phyloP scores from a whole-genome alignment of 1,284 basidiomycete species.

The Fomitopsis pinicola region DNA sequence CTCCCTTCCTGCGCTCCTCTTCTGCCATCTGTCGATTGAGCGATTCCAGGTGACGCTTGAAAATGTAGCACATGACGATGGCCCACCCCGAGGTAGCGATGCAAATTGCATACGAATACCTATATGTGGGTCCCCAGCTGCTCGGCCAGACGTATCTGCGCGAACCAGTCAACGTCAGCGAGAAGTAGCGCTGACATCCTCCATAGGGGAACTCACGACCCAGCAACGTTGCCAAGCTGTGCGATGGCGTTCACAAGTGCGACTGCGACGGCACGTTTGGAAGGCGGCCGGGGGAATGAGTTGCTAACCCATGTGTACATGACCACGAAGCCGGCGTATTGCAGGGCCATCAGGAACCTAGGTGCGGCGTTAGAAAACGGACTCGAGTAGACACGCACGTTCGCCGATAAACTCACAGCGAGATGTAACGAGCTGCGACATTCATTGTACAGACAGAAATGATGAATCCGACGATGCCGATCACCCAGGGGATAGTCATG shows the following conservation, averaged over 20 bases:
- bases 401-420: slow-evolving; percentile 44
- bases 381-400: neutral
- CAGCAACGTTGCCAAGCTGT: slow-evolving; percentile 68
- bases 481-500: slow-evolving; percentile 44
- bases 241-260: slow-evolving; percentile 72
- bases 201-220: slow-evolving; percentile 40
- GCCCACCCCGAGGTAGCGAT: slow-evolving; percentile 41
- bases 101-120: slow-evolving; percentile 45
- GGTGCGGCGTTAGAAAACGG: neutral
- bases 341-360: slow-evolving; percentile 75
- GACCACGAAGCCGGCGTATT: slow-evolving; percentile 66
- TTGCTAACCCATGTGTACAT: slow-evolving; percentile 73
- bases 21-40: slow-evolving; percentile 43
- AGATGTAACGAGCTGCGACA: slow-evolving; percentile 61
- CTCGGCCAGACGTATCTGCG: slow-evolving; percentile 37
- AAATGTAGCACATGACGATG: slow-evolving; percentile 51
- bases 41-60: slow-evolving; percentile 45
- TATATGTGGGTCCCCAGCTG: slow-evolving; percentile 37
- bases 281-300: slow-evolving; percentile 61
- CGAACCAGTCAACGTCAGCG: neutral
- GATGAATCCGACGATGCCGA: slow-evolving; percentile 73
- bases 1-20: slow-evolving; percentile 37
- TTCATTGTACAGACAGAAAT: slow-evolving; percentile 74
- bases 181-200: neutral
- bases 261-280: slow-evolving; percentile 72